Evolutionary conservation across 2,329 filamentous ascomycete species (phyloP).

Genomic region (Ophiocordyceps robertsii): DNA sequence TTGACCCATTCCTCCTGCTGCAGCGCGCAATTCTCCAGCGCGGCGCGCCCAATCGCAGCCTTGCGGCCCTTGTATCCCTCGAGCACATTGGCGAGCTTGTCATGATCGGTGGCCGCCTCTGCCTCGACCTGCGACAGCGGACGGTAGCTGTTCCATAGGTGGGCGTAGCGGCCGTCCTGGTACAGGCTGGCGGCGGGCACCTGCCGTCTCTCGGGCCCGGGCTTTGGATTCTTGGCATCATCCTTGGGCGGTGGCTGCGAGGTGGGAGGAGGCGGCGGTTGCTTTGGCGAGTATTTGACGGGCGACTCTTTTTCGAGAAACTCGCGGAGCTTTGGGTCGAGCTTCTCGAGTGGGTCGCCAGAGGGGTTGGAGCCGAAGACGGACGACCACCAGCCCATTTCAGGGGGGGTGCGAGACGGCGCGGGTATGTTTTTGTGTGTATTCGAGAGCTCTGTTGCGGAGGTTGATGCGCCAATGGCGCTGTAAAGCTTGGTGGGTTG

Average conservation of each 20-base stretch:
- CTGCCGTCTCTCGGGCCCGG: constrained; percentile 6
- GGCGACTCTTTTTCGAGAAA: constrained; percentile 77
- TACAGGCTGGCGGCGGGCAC: constrained; percentile 40
- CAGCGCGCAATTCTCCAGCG: constrained; percentile 84
- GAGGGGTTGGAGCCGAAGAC: constrained; percentile 34
- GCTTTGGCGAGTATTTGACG: constrained; percentile 43
- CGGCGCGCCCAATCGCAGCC: constrained; percentile 62
- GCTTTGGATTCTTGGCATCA: constrained; percentile 6
- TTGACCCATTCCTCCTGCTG: constrained; percentile 73
- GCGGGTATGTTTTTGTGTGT: neutral
- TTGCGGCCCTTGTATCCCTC: constrained; percentile 76
- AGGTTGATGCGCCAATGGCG: neutral
- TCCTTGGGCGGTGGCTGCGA: constrained; percentile 4
- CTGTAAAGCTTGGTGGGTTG: no score
- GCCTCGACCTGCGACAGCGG: constrained; percentile 58
- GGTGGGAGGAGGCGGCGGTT: constrained; percentile 7
- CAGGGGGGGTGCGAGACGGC: constrained; percentile 2
- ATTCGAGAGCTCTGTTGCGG: neutral
- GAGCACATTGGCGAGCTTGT: constrained; percentile 67
- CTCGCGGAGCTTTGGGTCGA: constrained; percentile 72
- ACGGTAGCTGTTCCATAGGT: constrained; percentile 87
- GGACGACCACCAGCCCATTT: constrained; percentile 46
- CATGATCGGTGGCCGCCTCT: constrained; percentile 59
- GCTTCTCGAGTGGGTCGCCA: constrained; percentile 50
- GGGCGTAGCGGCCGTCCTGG: constrained; percentile 54